These are phyloP conservation scores for Citropsis articulata DNA, from an alignment of 345 rosid genomes.

Conservation along the genomic window DNA sequence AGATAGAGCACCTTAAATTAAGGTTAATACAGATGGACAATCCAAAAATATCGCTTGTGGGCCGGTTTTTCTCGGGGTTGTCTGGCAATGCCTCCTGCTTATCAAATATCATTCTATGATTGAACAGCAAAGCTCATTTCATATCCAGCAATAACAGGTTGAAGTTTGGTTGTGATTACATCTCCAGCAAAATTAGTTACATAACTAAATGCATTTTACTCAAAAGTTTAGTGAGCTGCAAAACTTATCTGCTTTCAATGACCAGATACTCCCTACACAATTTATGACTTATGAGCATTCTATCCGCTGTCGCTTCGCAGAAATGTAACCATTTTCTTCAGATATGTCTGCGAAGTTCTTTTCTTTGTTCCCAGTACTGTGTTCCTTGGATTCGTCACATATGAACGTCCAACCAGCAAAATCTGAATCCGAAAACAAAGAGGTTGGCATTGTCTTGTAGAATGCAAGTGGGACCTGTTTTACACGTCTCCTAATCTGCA, in stretches of 20 bases:
- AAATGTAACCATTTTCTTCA: conserved; percentile 12
- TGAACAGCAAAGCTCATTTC: not conserved
- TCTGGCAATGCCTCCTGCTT: too few relatives aligned
- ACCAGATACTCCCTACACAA: not conserved
- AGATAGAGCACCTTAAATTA: too few relatives aligned
- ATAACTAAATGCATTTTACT: not conserved
- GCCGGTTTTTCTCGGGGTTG: too few relatives aligned
- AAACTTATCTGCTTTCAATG: not conserved
- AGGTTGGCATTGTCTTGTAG: conserved; percentile 56
- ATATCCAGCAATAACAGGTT: too few relatives aligned
- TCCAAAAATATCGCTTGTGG: too few relatives aligned
- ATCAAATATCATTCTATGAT: too few relatives aligned
- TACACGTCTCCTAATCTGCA: conserved; percentile 75
- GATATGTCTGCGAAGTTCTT: not conserved
- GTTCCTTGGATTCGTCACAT: conserved; percentile 19
- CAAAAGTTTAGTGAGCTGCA: not conserved
- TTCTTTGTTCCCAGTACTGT: not conserved
- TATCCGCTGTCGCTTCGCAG: conserved; percentile 38
- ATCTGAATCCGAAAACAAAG: conserved; percentile 69
- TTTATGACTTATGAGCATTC: conserved; percentile 25
- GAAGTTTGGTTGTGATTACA: not conserved
- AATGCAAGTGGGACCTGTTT: conserved; percentile 91
- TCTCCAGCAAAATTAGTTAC: not conserved
- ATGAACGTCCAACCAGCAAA: conserved; percentile 82
- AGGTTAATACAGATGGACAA: too few relatives aligned